Evolutionary conservation across 768 basidiomycete species (phyloP).

Genomic region (Trametes villosa): DNA sequence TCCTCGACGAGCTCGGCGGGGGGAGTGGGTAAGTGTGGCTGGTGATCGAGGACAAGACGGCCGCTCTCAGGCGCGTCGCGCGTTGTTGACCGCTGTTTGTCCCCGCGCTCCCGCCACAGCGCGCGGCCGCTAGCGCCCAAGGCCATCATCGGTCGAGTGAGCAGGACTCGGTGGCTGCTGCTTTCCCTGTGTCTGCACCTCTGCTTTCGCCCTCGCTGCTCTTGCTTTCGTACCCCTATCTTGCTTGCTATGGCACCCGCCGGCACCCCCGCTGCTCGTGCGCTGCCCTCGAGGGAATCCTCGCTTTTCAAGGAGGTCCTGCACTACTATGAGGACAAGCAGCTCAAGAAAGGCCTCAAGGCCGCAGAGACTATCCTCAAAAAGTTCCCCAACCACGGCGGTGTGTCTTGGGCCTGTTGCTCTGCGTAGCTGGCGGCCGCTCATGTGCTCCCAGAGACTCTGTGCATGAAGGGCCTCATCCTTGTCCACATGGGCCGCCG

Average conservation of each 20-base stretch:
- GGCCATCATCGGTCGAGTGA: neutral
- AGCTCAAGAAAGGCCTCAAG: slow-evolving; percentile 89
- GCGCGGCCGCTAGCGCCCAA: neutral
- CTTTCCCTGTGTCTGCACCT: neutral
- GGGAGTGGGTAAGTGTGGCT: neutral
- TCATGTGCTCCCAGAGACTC: slow-evolving; percentile 72
- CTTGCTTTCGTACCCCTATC: slow-evolving; percentile 7
- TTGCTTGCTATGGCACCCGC: slow-evolving; percentile 30
- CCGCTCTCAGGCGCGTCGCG: slow-evolving; percentile 22
- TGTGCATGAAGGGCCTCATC: slow-evolving; percentile 95
- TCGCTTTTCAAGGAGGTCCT: slow-evolving; percentile 86
- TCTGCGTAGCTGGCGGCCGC: no score
- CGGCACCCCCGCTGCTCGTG: slow-evolving; percentile 47
- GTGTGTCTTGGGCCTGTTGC: slow-evolving; percentile 57
- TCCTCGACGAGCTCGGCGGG: slow-evolving; percentile 37
- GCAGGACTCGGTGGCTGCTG: slow-evolving; percentile 2
- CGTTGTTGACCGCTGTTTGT: slow-evolving; percentile 26
- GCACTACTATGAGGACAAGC: slow-evolving; percentile 84
- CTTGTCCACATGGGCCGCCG: slow-evolving; percentile 78
- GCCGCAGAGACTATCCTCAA: slow-evolving; percentile 93
- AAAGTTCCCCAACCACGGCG: slow-evolving; percentile 95
- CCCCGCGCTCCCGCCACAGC: neutral
- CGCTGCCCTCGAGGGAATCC: slow-evolving; percentile 81
- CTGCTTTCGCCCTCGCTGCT: neutral
- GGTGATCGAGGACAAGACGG: neutral